Evolutionary conservation across 1,284 basidiomycete species (phyloP).

Genomic region (Flammula alnicola): DNA sequence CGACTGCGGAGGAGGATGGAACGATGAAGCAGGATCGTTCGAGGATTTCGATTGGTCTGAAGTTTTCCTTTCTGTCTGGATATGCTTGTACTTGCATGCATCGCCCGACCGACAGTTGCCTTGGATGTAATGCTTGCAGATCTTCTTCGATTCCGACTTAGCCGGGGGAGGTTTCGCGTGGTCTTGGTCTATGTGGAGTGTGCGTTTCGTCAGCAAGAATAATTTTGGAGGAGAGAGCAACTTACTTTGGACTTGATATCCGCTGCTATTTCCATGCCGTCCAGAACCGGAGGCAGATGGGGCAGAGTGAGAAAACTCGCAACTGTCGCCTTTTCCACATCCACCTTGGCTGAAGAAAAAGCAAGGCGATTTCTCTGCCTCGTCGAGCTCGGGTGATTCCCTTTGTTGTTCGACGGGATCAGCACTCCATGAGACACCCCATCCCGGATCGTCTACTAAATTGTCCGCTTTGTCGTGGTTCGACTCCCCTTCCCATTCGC

Average conservation of each 20-base stretch:
- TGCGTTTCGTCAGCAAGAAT: no score
- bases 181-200: no score
- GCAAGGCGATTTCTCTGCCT: conserved; percentile 19
- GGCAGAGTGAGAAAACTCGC: conserved; percentile 25
- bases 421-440: neutral
- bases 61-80: neutral
- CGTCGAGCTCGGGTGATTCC: neutral
- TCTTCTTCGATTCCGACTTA: conserved; percentile 1
- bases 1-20: neutral
- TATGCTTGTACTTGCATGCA: conserved; percentile 9
- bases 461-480: neutral
- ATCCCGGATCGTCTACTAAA: neutral
- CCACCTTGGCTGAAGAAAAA: conserved; percentile 24
- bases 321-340: conserved; percentile 26
- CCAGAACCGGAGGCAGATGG: neutral
- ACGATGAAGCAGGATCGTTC: no score
- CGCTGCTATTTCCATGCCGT: neutral
- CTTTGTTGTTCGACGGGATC: no score
- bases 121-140: conserved; percentile 10
- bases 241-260: neutral
- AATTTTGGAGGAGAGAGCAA: neutral
- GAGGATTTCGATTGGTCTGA: neutral
- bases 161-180: no score
- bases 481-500: neutral
- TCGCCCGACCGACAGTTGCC: conserved; percentile 7